Conservation (phyloP, 257 asterid species). For the Penstemon barbatus region DNA sequence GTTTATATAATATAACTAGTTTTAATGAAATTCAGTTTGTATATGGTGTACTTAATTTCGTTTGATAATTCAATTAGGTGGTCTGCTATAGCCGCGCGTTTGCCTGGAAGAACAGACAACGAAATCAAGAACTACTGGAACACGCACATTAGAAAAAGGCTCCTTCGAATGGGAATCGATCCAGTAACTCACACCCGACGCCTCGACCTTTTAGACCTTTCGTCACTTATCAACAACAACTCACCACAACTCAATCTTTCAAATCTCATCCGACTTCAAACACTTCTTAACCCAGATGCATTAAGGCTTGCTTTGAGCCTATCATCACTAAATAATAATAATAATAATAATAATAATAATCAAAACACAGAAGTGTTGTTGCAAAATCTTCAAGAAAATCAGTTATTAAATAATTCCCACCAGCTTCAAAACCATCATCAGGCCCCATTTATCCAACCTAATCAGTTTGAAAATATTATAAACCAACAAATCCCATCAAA, state of each 20-base stretch:
- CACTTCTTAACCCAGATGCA: slow-evolving; percentile 68
- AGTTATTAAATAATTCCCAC: slow-evolving; percentile 32
- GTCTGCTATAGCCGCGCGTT: slow-evolving; percentile 82
- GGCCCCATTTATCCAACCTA: slow-evolving; percentile 40
- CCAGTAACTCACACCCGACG: slow-evolving; percentile 88
- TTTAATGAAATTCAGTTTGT: background rate
- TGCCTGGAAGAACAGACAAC: slow-evolving; percentile 84
- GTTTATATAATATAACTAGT: background rate
- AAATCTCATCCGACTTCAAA: slow-evolving; percentile 61
- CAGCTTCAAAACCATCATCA: slow-evolving; percentile 33
- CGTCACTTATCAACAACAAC: slow-evolving; percentile 53
- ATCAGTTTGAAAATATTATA: slow-evolving; percentile 40
- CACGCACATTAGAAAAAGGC: slow-evolving; percentile 76
- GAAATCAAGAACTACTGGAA: slow-evolving; percentile 92
- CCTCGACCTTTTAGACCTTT: slow-evolving; percentile 60
- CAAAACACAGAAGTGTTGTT: slow-evolving; percentile 43
- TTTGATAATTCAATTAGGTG: slow-evolving; percentile 45
- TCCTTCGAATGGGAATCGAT: slow-evolving; percentile 69
- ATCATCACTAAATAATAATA: slow-evolving; percentile 31
- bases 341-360: slow-evolving; percentile 4
- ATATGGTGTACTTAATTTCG: too few species aligned
- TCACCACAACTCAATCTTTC: slow-evolving; percentile 57
- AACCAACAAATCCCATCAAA: slow-evolving; percentile 42
- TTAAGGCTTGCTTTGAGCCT: slow-evolving; percentile 49
- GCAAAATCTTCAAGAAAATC: slow-evolving; percentile 52